phyloP scores from a whole-genome alignment of 768 basidiomycete genomes.

The Russula lepida region DNA sequence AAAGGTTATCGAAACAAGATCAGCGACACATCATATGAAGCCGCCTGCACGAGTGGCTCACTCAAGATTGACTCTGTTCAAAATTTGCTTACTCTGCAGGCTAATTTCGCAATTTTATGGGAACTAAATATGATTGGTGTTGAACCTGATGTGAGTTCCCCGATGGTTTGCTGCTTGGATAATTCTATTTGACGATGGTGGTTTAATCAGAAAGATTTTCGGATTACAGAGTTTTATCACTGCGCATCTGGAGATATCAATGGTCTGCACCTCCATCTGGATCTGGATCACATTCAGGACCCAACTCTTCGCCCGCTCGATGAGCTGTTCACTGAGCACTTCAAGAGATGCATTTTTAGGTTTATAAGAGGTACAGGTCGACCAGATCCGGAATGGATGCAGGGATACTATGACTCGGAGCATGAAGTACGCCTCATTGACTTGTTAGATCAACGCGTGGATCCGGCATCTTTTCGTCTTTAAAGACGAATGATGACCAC shows the following conservation, averaged over 20 bases:
- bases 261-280: background rate
- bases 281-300: conserved; percentile 1
- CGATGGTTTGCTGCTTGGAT: background rate
- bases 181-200: background rate
- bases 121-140: conserved; percentile 3
- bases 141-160: background rate
- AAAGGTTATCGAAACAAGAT: background rate
- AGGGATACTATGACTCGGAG: too few species aligned
- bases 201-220: background rate
- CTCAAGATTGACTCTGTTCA: background rate
- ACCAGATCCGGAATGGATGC: too few species aligned
- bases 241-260: conserved; percentile 1
- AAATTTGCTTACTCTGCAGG: background rate
- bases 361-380: too few species aligned
- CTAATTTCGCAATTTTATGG: background rate
- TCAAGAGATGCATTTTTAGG: too few species aligned
- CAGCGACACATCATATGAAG: too few species aligned
- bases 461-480: too few species aligned
- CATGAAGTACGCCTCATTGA: too few species aligned
- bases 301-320: too few species aligned
- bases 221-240: background rate
- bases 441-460: too few species aligned
- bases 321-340: too few species aligned
- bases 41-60: too few species aligned
- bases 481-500: too few species aligned